A percentile compares a stretch with the other conserved stretches of the same genome.
phyloP scores from a whole-genome alignment of 2,329 filamentous ascomycete genomes.

The Clonostachys byssicola region DNA sequence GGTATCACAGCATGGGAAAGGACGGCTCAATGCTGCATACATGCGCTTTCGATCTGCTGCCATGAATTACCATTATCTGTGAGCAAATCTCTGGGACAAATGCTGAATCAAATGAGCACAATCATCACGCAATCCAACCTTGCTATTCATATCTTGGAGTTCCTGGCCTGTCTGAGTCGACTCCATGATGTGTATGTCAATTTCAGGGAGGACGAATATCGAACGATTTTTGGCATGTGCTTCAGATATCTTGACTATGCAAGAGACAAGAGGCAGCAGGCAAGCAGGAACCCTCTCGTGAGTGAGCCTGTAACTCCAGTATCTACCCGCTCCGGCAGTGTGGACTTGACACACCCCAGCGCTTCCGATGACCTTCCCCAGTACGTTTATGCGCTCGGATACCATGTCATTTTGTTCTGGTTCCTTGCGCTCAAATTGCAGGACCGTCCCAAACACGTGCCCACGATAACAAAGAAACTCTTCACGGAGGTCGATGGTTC shows the following conservation, averaged over 20 bases:
- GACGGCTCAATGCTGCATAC: slow-evolving; percentile 89
- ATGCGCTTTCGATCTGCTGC: slow-evolving; percentile 90
- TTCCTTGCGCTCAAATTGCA: slow-evolving; percentile 84
- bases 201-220: slow-evolving; percentile 87
- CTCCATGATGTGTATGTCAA: slow-evolving; percentile 83
- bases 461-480: slow-evolving; percentile 85
- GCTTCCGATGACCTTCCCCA: slow-evolving; percentile 74
- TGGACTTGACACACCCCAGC: slow-evolving; percentile 9
- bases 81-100: slow-evolving; percentile 77
- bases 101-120: slow-evolving; percentile 89
- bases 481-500: slow-evolving; percentile 72
- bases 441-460: slow-evolving; percentile 79
- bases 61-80: slow-evolving; percentile 88
- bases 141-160: slow-evolving; percentile 92
- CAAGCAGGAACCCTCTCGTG: slow-evolving; percentile 22
- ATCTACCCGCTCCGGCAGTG: neutral
- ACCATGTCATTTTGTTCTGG: slow-evolving; percentile 96
- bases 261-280: slow-evolving; percentile 56
- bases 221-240: slow-evolving; percentile 91
- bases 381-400: slow-evolving; percentile 90
- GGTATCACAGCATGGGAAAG: slow-evolving; percentile 82
- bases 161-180: slow-evolving; percentile 83
- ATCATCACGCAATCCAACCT: slow-evolving; percentile 93
- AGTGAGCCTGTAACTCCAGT: slow-evolving; percentile 33
- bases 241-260: slow-evolving; percentile 91